phyloP scores from a whole-genome alignment of 169 alveolate genomes.

The Cryptosporidium xiaoi region DNA sequence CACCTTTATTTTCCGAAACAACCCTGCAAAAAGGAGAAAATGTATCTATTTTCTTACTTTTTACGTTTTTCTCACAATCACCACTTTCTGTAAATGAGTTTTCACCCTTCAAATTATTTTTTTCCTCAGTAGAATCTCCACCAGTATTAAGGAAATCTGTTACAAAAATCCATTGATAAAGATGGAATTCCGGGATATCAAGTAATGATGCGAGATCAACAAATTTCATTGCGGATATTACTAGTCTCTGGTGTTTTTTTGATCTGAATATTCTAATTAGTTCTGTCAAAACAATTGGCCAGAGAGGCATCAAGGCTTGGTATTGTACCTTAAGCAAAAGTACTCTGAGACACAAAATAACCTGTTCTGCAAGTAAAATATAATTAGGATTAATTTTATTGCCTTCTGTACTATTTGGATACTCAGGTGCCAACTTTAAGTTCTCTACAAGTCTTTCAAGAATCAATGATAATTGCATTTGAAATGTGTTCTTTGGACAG shows the following conservation, averaged over 20 bases:
- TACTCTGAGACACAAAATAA: slow-evolving; percentile 77
- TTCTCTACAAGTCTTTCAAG: slow-evolving; percentile 83
- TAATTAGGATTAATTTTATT: slow-evolving; percentile 26
- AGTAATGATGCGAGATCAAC: slow-evolving; percentile 79
- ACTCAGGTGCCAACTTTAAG: slow-evolving; percentile 69
- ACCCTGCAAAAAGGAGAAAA: slow-evolving; percentile 71
- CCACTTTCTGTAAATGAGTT: background rate
- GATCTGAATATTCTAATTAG: slow-evolving; percentile 76
- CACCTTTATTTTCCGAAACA: slow-evolving; percentile 12
- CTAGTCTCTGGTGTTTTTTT: slow-evolving; percentile 34
- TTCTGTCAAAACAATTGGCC: slow-evolving; percentile 81
- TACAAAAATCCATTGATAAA: slow-evolving; percentile 80
- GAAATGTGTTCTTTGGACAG: slow-evolving; percentile 79
- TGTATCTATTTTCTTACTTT: background rate
- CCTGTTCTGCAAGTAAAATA: slow-evolving; percentile 74
- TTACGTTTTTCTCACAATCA: background rate
- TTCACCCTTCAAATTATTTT: background rate
- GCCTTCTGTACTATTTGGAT: background rate
- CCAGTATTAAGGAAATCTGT: slow-evolving; percentile 51
- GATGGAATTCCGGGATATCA: slow-evolving; percentile 80
- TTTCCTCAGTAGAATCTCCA: background rate
- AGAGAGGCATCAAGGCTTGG: slow-evolving; percentile 78
- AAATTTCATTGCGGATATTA: slow-evolving; percentile 76
- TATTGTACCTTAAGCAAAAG: slow-evolving; percentile 74
- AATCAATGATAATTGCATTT: slow-evolving; percentile 77